These are phyloP conservation scores for Dictyostelium firmibasis DNA, from an alignment of 78 protist species.

Conservation along the genomic window DNA sequence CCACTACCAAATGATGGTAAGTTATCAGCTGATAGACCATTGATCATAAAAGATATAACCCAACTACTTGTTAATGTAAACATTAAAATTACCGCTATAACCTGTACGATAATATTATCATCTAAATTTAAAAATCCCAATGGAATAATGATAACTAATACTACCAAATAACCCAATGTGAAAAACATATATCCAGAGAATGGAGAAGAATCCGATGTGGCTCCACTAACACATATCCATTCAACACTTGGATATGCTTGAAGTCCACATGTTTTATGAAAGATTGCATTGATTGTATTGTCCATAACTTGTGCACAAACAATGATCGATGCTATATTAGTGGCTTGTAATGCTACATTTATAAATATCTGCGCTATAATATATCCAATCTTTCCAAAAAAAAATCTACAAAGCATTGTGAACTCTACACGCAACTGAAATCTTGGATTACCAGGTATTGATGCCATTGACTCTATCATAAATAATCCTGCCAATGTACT, in stretches of 20 bases:
- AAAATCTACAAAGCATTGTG: slow-evolving; percentile 44
- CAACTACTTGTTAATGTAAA: background rate
- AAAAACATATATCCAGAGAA: slow-evolving; percentile 55
- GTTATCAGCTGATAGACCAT: slow-evolving; percentile 35
- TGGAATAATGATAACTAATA: slow-evolving; percentile 71
- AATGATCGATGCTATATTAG: slow-evolving; percentile 71
- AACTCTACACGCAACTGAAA: slow-evolving; percentile 39
- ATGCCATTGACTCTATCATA: slow-evolving; percentile 53
- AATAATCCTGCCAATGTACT: slow-evolving; percentile 53
- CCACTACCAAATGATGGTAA: slow-evolving; percentile 34
- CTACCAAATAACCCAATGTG: slow-evolving; percentile 63
- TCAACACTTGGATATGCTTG: slow-evolving; percentile 21
- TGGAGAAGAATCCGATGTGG: slow-evolving; percentile 9
- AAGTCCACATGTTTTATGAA: slow-evolving; percentile 56
- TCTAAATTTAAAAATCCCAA: slow-evolving; percentile 75
- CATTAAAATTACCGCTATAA: slow-evolving; percentile 45
- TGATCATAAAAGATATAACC: slow-evolving; percentile 37
- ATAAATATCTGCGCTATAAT: slow-evolving; percentile 37
- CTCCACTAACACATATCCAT: slow-evolving; percentile 14
- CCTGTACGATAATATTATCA: slow-evolving; percentile 73
- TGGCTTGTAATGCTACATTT: slow-evolving; percentile 52
- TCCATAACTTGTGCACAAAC: slow-evolving; percentile 69
- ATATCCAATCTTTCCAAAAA: slow-evolving; percentile 59
- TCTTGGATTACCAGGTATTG: slow-evolving; percentile 32
- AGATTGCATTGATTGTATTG: slow-evolving; percentile 18